These are phyloP conservation scores for Mucor irregularis DNA, from an alignment of 371 early-diverging fungal species.

Conservation along the genomic window DNA sequence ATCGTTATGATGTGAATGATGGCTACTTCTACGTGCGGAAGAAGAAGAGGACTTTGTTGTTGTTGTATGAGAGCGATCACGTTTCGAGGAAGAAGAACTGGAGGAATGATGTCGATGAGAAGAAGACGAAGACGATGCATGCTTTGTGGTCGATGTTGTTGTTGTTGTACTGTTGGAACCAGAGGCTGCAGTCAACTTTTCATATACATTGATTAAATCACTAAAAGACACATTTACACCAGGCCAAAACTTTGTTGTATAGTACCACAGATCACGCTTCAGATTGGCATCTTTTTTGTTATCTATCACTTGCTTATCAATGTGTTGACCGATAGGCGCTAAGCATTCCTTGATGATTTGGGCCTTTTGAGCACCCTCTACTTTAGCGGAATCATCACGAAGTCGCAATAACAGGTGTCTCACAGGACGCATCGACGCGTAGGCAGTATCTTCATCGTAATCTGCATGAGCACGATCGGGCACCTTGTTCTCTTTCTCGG, in stretches of 20 bases:
- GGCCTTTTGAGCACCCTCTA: slow-evolving; percentile 56
- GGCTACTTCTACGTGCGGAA: background rate
- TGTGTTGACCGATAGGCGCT: slow-evolving; percentile 62
- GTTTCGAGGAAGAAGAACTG: no score
- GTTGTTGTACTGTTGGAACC: background rate
- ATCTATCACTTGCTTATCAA: slow-evolving; percentile 37
- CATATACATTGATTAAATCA: slow-evolving; percentile 59
- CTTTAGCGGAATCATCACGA: slow-evolving; percentile 50
- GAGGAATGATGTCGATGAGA: background rate
- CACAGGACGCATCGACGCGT: slow-evolving; percentile 21
- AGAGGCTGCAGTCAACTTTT: slow-evolving; percentile 28
- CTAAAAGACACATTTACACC: slow-evolving; percentile 45
- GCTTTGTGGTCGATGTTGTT: background rate
- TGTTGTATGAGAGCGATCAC: no score
- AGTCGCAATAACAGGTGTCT: slow-evolving; percentile 23
- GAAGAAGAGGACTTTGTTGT: background rate
- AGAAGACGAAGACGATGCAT: no score
- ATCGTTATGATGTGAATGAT: background rate
- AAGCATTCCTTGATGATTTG: slow-evolving; percentile 60
- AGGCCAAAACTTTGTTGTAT: slow-evolving; percentile 68
- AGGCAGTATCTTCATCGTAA: slow-evolving; percentile 13
- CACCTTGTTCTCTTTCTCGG: slow-evolving; percentile 16
- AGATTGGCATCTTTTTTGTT: slow-evolving; percentile 2
- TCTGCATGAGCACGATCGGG: slow-evolving; percentile 3
- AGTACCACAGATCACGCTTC: slow-evolving; percentile 57